Percentiles rank a stretch among this genome's conserved stretches.
Evolutionary conservation across 1,284 basidiomycete genomes (phyloP).

Genomic region (Cryptococcus sp.): DNA sequence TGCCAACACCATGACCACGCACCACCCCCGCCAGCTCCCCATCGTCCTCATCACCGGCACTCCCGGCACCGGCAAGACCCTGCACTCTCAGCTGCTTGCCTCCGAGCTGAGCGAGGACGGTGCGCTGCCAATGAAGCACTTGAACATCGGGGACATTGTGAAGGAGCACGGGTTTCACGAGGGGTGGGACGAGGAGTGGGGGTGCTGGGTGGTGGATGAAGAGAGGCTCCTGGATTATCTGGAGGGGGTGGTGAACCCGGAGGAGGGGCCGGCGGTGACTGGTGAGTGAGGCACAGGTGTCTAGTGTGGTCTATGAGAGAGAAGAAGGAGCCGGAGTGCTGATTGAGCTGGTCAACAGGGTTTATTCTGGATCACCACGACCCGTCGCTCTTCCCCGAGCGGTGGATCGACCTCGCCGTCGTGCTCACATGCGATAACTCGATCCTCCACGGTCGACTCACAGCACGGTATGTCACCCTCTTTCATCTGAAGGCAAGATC

Average conservation of each 20-base stretch:
- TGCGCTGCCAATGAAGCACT: slow-evolving; percentile 65
- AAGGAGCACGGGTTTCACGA: slow-evolving; percentile 80
- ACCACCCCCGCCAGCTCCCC: slow-evolving; percentile 55
- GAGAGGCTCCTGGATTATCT: slow-evolving; percentile 90
- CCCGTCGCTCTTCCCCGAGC: slow-evolving; percentile 89
- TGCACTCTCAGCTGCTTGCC: slow-evolving; percentile 75
- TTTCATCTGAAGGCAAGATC: not conserved
- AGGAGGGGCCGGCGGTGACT: slow-evolving; percentile 36
- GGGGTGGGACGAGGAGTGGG: slow-evolving; percentile 90
- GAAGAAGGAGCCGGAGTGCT: no score
- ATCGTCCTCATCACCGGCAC: slow-evolving; percentile 89
- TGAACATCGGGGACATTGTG: slow-evolving; percentile 87
- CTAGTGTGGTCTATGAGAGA: not conserved
- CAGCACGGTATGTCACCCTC: slow-evolving; percentile 66
- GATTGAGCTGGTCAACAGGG: no score
- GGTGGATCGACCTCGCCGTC: slow-evolving; percentile 96
- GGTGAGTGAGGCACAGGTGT: slow-evolving; percentile 26
- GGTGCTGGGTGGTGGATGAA: slow-evolving; percentile 90
- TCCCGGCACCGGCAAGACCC: slow-evolving; percentile 73
- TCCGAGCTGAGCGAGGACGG: slow-evolving; percentile 52
- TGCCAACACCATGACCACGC: slow-evolving; percentile 46
- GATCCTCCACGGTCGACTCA: slow-evolving; percentile 86
- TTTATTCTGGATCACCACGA: slow-evolving; percentile 97
- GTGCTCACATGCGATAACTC: slow-evolving; percentile 88
- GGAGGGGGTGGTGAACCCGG: slow-evolving; percentile 58